These are phyloP conservation scores for Penicillium tannophilum DNA, from an alignment of 495 filamentous ascomycete genomes.

Conservation along the genomic window DNA sequence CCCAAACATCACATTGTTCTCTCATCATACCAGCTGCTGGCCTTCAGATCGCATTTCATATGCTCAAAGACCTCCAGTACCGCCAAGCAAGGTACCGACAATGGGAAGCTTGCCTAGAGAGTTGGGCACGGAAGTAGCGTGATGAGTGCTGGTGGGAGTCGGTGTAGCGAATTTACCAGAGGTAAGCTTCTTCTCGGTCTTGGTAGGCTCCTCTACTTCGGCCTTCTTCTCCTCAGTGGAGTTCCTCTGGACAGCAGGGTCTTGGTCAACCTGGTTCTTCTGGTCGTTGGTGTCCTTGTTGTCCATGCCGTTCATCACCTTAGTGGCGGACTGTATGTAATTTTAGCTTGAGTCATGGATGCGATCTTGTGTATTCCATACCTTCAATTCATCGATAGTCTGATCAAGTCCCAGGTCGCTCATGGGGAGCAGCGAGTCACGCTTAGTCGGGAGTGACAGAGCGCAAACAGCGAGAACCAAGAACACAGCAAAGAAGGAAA, in stretches of 20 bases:
- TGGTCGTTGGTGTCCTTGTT: slow-evolving; percentile 19
- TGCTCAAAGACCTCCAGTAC: slow-evolving; percentile 14
- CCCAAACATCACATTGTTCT: neutral
- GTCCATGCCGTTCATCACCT: slow-evolving; percentile 22
- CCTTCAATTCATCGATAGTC: slow-evolving; percentile 22
- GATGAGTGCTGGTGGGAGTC: slow-evolving; percentile 23
- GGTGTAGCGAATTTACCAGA: slow-evolving; percentile 30
- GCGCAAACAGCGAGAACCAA: slow-evolving; percentile 35
- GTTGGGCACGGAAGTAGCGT: slow-evolving; percentile 28
- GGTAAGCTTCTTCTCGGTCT: slow-evolving; percentile 16
- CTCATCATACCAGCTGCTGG: neutral
- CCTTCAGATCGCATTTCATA: neutral
- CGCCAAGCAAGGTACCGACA: slow-evolving; percentile 32
- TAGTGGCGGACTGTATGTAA: slow-evolving; percentile 17
- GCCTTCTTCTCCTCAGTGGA: slow-evolving; percentile 14
- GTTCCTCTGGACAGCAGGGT: slow-evolving; percentile 8
- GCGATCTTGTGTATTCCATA: slow-evolving; percentile 11
- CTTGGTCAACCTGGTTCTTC: slow-evolving; percentile 13
- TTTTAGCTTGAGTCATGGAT: neutral
- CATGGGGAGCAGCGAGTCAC: slow-evolving; percentile 8
- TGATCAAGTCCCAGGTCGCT: slow-evolving; percentile 16
- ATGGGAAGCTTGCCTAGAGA: slow-evolving; percentile 34
- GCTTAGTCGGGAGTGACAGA: slow-evolving; percentile 36
- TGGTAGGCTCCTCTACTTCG: slow-evolving; percentile 8
- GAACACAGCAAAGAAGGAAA: slow-evolving; percentile 37